Evolutionary conservation across 495 filamentous ascomycete species (phyloP).

Genomic region (Lasiosphaeria ovina): DNA sequence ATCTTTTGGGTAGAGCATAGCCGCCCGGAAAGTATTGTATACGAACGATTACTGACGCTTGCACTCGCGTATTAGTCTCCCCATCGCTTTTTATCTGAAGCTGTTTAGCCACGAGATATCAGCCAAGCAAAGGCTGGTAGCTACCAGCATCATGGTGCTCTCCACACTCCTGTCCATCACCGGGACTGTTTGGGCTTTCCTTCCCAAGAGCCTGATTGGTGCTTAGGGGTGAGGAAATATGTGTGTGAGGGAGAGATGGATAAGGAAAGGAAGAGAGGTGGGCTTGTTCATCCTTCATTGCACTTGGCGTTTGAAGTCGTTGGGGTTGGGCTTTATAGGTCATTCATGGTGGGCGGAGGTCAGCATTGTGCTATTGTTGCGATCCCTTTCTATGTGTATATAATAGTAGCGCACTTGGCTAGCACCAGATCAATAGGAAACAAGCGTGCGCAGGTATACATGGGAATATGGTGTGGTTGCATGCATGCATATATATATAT

Average conservation of each 20-base stretch:
- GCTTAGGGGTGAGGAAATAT: conserved; percentile 25
- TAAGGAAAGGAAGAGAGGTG: not conserved
- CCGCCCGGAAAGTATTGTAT: not conserved
- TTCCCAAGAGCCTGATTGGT: conserved; percentile 65
- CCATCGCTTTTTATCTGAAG: conserved; percentile 86
- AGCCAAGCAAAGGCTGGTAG: conserved; percentile 59
- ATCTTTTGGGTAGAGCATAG: not conserved
- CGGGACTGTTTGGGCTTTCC: conserved; percentile 83
- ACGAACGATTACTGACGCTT: not conserved
- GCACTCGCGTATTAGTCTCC: conserved; percentile 46
- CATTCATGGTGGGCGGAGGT: too few relatives aligned
- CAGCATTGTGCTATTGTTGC: not conserved
- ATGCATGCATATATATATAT: not conserved
- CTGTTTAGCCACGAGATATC: conserved; percentile 81
- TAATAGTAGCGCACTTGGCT: not conserved
- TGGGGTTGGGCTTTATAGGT: not conserved
- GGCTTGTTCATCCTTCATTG: not conserved
- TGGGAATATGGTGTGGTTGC: too few relatives aligned
- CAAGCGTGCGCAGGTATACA: too few relatives aligned
- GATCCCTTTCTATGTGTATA: not conserved
- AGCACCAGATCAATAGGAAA: not conserved
- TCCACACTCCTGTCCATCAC: conserved; percentile 67
- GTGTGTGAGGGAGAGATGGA: too few relatives aligned
- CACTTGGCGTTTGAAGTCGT: not conserved
- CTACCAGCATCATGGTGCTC: conserved; percentile 67